Conservation (phyloP, 257 asterid genomes). For the Plantago ovata region DNA sequence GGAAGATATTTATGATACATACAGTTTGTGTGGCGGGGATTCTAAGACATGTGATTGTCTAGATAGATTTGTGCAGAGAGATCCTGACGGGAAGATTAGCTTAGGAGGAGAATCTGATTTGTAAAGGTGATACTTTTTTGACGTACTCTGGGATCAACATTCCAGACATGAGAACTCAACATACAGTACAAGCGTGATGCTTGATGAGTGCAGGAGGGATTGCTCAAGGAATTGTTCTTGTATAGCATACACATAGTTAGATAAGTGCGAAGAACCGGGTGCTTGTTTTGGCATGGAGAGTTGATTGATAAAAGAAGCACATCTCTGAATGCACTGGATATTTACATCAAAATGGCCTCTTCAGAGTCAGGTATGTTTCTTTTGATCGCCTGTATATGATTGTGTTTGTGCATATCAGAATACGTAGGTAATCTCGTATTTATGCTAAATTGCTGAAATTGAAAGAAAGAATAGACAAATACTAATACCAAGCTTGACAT, state of each 20-base stretch:
- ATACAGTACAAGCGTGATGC: not conserved
- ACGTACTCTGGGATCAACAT: not conserved
- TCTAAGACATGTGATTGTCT: not conserved
- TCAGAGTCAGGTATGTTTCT: not conserved
- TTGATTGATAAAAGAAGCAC: not conserved
- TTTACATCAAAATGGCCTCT: not conserved
- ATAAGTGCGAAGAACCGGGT: not conserved
- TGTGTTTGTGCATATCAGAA: not conserved
- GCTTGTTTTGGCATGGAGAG: slow-evolving; percentile 9
- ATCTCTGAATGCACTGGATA: not conserved
- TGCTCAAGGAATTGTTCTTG: slow-evolving; percentile 4
- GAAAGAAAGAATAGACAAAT: slow-evolving; percentile 3
- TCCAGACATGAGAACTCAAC: not conserved
- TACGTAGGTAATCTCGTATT: not conserved
- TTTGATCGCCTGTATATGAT: not conserved
- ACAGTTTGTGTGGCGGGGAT: not conserved
- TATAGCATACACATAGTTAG: not conserved
- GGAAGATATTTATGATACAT: not conserved
- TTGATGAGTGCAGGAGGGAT: slow-evolving; percentile 4
- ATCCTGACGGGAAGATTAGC: not conserved
- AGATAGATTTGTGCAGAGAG: slow-evolving; percentile 2
- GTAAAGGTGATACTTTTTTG: not conserved
- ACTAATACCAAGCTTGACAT: slow-evolving; percentile 9
- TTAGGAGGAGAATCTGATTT: not conserved
- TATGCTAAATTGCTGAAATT: not conserved